Base-by-base conservation (phyloP, 768 basidiomycete species). In the Pulveroboletus sp. region DNA sequence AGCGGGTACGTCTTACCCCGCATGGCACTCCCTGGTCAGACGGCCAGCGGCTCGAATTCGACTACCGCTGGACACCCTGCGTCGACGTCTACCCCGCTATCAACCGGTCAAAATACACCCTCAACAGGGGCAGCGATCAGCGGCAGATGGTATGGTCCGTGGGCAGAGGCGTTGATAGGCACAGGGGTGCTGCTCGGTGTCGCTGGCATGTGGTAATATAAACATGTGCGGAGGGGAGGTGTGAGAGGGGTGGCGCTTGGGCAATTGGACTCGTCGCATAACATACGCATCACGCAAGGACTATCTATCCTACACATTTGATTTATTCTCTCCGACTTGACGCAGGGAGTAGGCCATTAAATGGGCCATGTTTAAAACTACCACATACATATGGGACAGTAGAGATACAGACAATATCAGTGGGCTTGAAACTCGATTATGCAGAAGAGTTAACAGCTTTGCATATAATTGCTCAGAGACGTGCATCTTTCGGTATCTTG, bases 401-500 rank as follows among this genome's bases (percentile, higher is more conserved):
- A 11, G 17, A 30, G 34, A 32, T n/a, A 39, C 11, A 35, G 19
- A 19, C 17, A 39, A 17, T 11, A n/a, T 24, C 35, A n/a, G n/a
- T 31, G 35, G 1, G n/a, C 27, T 6, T 27, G 26, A 4, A 17
- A 39, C 11, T 13, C 11, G 41, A 22, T 16, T 45, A 43, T 13
- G 26, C 8, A 30, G 24, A 7, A 9, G 31, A 32, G n/a, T 39
- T n/a, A 27, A 13, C n/a, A 38, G 5, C 31, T 37, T 39, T 20
- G 6, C n/a, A 43, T 41, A 37, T 38, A 14, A n/a, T 45, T 43
- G 5, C 41, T 70, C 54, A 79, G 50, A 79, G 54, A 43, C 75
- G 67, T 4, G 71, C 69, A 37, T 70, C 69, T 61, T 71, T 72
- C 2, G 85, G 86, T 74, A 88, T 82, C 67, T 78, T 84, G 65